Conservation (phyloP, 345 rosid genomes). For the Aurinia saxatilis region DNA sequence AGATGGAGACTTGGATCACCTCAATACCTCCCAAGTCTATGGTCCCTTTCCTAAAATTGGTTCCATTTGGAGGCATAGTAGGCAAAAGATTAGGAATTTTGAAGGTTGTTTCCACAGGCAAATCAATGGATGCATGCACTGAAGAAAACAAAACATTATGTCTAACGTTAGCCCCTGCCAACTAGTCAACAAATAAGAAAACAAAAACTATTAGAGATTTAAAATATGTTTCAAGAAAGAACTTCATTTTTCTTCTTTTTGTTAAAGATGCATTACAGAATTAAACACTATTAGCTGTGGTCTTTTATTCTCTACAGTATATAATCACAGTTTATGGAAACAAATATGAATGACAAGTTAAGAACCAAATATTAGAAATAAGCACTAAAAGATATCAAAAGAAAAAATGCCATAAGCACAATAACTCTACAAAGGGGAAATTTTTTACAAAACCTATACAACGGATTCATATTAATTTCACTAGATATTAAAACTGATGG, state of each 20-base stretch:
- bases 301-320: not conserved
- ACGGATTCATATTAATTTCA: not conserved
- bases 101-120: conserved; percentile 42
- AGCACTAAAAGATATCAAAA: not conserved
- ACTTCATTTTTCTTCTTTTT: not conserved
- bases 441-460: not conserved
- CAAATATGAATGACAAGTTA: no score
- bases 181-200: not conserved
- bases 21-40: conserved; percentile 56
- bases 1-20: conserved; percentile 46
- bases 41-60: conserved; percentile 43
- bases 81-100: conserved; percentile 46
- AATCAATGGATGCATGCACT: not conserved
- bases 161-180: not conserved
- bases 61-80: conserved; percentile 36
- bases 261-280: not conserved
- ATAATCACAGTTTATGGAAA: not conserved
- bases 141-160: not conserved
- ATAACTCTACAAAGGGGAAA: not conserved
- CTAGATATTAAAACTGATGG: not conserved
- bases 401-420: no score
- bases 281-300: not conserved
- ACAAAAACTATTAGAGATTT: not conserved
- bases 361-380: not conserved
- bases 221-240: not conserved